Evolutionary conservation across 345 rosid species (phyloP).

Genomic region (Brassica juncea): DNA sequence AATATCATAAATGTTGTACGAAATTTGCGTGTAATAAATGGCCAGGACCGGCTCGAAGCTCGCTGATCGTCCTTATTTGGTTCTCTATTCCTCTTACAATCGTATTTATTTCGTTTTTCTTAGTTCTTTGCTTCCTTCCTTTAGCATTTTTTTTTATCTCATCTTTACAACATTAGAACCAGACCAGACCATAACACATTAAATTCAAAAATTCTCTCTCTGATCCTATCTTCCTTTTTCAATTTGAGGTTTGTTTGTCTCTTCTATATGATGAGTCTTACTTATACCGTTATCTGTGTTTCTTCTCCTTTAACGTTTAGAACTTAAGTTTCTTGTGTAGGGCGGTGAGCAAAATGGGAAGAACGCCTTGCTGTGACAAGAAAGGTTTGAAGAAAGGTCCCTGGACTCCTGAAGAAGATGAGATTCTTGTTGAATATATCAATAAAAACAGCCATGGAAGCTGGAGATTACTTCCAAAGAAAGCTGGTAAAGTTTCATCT

Average conservation of each 20-base stretch:
- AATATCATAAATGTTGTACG: slow-evolving; percentile 29
- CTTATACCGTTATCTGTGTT: not conserved
- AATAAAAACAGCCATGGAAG: slow-evolving; percentile 84
- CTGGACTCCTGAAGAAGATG: slow-evolving; percentile 96
- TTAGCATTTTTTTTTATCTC: slow-evolving; percentile 30
- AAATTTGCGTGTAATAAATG: slow-evolving; percentile 42
- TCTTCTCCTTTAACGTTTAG: not conserved
- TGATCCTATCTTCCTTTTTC: slow-evolving; percentile 32
- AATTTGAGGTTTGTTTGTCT: slow-evolving; percentile 30
- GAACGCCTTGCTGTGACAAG: slow-evolving; percentile 86
- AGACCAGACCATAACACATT: slow-evolving; percentile 42
- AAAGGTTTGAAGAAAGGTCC: slow-evolving; percentile 92
- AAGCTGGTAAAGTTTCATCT: slow-evolving; percentile 55
- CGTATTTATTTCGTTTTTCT: slow-evolving; percentile 30
- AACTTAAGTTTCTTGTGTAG: slow-evolving; percentile 6
- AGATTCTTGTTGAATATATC: slow-evolving; percentile 68
- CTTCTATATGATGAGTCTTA: slow-evolving; percentile 10
- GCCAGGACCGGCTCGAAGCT: slow-evolving; percentile 58
- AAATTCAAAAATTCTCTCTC: slow-evolving; percentile 30
- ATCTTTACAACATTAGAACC: slow-evolving; percentile 31
- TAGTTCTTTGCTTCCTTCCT: not conserved
- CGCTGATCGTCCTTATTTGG: slow-evolving; percentile 48
- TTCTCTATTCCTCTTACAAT: slow-evolving; percentile 26
- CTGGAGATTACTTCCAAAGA: slow-evolving; percentile 92
- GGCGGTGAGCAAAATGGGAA: slow-evolving; percentile 58